phyloP scores from a whole-genome alignment of 352 stramenopile species.

The Phytophthora sansomeana region DNA sequence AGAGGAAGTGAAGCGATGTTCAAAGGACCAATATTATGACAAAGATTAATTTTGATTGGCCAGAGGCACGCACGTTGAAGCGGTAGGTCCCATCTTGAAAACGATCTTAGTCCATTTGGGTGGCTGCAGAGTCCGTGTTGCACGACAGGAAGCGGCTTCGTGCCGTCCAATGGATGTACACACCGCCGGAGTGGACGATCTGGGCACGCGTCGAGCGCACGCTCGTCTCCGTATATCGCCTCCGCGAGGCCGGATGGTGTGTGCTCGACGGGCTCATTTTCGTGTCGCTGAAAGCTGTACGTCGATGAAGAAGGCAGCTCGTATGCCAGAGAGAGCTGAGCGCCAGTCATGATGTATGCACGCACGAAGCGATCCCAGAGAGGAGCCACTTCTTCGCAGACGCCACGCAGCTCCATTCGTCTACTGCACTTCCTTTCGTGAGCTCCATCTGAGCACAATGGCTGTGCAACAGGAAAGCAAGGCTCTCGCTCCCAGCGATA shows the following conservation, averaged over 20 bases:
- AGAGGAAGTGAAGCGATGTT: slow-evolving; percentile 1
- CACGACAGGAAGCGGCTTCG: no score
- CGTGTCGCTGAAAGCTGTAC: slow-evolving; percentile 11
- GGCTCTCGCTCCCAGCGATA: slow-evolving; percentile 17
- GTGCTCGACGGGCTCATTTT: slow-evolving; percentile 10
- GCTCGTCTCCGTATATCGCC: slow-evolving; percentile 7
- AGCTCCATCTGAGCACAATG: slow-evolving; percentile 13
- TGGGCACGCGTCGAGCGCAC: not conserved
- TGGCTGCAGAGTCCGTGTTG: not conserved
- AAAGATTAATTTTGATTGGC: slow-evolving; percentile 16
- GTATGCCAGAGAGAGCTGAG: not conserved
- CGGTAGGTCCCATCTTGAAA: slow-evolving; percentile 3
- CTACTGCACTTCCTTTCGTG: not conserved
- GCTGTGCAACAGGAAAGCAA: slow-evolving; percentile 25
- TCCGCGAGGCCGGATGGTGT: slow-evolving; percentile 13
- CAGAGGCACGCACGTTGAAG: slow-evolving; percentile 21
- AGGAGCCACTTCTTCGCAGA: not conserved
- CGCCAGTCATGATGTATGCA: not conserved
- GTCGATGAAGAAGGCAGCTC: not conserved
- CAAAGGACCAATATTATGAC: not conserved
- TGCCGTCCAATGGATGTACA: no score
- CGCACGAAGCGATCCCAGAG: not conserved
- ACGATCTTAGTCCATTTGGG: slow-evolving; percentile 13
- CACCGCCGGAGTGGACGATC: not conserved
- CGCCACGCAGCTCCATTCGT: not conserved